phyloP scores from a whole-genome alignment of 169 alveolate genomes.

The Neospora caninum region DNA sequence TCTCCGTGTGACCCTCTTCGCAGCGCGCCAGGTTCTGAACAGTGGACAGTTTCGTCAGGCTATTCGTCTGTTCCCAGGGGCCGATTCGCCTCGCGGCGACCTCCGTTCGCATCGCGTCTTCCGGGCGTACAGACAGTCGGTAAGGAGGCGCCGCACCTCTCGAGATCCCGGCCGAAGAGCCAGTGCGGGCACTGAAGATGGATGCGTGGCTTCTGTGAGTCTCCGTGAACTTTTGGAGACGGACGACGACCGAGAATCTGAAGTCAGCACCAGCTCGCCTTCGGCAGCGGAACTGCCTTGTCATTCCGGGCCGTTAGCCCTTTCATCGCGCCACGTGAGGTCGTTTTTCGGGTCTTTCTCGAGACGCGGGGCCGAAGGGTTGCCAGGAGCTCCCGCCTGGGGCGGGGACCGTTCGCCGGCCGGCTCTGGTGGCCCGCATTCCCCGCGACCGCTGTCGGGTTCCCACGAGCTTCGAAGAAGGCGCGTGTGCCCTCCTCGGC shows the following conservation, averaged over 20 bases:
- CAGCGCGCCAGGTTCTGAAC: conserved; percentile 3
- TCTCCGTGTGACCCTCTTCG: not conserved
- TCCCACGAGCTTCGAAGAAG: not conserved
- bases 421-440: no score
- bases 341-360: no score
- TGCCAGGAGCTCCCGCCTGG: no score
- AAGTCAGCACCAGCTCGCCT: no score
- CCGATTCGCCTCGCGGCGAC: not conserved
- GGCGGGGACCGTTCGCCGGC: no score
- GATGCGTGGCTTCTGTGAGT: not conserved
- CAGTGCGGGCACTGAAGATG: not conserved
- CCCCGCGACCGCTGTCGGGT: no score
- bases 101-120: not conserved
- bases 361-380: no score
- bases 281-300: no score
- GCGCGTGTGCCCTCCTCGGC: conserved; percentile 11
- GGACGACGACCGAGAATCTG: not conserved
- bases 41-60: not conserved
- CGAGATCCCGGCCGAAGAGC: not conserved
- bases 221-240: not conserved
- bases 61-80: not conserved
- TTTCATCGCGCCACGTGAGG: no score
- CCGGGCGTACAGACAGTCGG: not conserved
- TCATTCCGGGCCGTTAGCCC: no score
- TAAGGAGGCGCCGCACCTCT: not conserved